A percentile compares a stretch with the other conserved stretches of the same genome.
phyloP scores from a whole-genome alignment of 495 filamentous ascomycete species.

The Podospora sp. region DNA sequence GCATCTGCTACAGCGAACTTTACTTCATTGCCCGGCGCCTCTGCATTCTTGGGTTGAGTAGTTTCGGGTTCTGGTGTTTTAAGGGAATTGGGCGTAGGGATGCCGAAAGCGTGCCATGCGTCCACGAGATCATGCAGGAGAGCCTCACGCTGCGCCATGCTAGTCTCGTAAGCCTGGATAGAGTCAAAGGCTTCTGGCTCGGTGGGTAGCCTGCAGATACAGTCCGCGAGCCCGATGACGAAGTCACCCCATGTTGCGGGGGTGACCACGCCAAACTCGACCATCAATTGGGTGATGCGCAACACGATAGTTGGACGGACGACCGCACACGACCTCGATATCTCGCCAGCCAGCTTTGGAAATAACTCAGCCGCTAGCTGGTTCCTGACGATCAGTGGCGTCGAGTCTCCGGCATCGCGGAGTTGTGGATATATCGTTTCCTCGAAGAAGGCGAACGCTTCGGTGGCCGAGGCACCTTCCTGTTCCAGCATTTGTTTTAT shows the following conservation, averaged over 20 bases:
- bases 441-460: conserved; percentile 46
- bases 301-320: conserved; percentile 40
- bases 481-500: conserved; percentile 42
- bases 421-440: conserved; percentile 40
- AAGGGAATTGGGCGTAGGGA: conserved; percentile 18
- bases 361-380: conserved; percentile 19
- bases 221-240: conserved; percentile 37
- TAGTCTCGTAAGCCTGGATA: conserved; percentile 27
- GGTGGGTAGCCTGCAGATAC: conserved; percentile 35
- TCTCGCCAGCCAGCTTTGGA: conserved; percentile 19
- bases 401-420: conserved; percentile 17
- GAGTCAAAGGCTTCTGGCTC: conserved; percentile 28
- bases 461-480: conserved; percentile 23
- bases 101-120: conserved; percentile 43
- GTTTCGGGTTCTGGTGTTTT: not conserved
- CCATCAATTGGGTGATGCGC: conserved; percentile 43
- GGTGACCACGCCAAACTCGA: conserved; percentile 36
- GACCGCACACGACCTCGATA: conserved; percentile 20
- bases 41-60: not conserved
- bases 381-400: conserved; percentile 28
- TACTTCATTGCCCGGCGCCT: not conserved
- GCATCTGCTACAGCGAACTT: not conserved
- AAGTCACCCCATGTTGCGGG: conserved; percentile 38
- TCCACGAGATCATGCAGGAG: conserved; percentile 45
- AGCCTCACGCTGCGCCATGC: conserved; percentile 34